Evolutionary conservation across 768 basidiomycete species (phyloP).

Genomic region (Austroboletus eburneus): DNA sequence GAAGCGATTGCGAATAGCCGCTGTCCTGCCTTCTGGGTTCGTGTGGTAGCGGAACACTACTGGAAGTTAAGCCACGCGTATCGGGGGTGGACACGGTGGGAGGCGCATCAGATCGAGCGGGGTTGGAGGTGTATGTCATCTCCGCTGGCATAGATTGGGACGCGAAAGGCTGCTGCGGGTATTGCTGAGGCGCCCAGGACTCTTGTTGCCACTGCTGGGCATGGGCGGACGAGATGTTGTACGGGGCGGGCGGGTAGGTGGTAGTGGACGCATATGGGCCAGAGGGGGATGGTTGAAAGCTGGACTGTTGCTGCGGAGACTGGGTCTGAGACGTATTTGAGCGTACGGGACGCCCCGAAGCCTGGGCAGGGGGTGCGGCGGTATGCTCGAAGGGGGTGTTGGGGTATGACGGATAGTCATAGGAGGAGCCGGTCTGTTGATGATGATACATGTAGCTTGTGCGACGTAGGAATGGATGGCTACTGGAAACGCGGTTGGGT

Average conservation of each 20-base stretch:
- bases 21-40: constrained; percentile 34
- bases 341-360: constrained; percentile 28
- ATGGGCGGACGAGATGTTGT: constrained; percentile 27
- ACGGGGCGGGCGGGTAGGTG: constrained; percentile 27
- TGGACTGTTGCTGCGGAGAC: constrained; percentile 26
- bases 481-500: constrained; percentile 16
- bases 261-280: constrained; percentile 28
- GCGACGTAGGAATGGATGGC: constrained; percentile 42
- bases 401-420: constrained; percentile 48
- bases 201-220: constrained; percentile 41
- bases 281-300: constrained; percentile 25
- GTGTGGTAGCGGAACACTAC: constrained; percentile 23
- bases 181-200: constrained; percentile 35
- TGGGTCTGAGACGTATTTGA: constrained; percentile 32
- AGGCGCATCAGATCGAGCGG: constrained; percentile 31
- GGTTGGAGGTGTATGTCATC: constrained; percentile 31
- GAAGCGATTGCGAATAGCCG: constrained; percentile 26
- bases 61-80: constrained; percentile 28
- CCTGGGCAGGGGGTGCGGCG: constrained; percentile 25
- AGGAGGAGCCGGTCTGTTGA: constrained; percentile 41
- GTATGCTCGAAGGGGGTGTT: constrained; percentile 26
- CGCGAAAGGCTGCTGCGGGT: constrained; percentile 29
- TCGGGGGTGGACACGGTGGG: constrained; percentile 28
- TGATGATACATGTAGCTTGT: constrained; percentile 54
- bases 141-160: constrained; percentile 34